Evolutionary conservation across 768 basidiomycete genomes (phyloP).

Genomic region (Xerocomus potaroensis): DNA sequence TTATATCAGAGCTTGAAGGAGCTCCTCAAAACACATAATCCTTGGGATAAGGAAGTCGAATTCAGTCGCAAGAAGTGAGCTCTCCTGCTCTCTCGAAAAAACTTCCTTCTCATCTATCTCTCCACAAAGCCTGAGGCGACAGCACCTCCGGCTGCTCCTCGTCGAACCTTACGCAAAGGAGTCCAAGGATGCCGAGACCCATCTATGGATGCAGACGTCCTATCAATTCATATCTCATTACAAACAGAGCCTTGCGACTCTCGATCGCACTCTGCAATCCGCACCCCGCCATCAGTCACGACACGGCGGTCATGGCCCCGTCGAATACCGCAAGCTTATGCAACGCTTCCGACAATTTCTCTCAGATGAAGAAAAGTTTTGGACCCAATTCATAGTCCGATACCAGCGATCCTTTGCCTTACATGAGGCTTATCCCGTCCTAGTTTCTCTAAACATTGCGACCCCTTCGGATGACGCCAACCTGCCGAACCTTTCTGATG

Average conservation of each 20-base stretch:
- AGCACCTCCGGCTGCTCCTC: slow-evolving; percentile 66
- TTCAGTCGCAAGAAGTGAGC: slow-evolving; percentile 81
- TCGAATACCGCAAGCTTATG: slow-evolving; percentile 82
- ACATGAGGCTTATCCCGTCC: slow-evolving; percentile 55
- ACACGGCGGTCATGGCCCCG: slow-evolving; percentile 50
- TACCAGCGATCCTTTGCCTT: slow-evolving; percentile 69
- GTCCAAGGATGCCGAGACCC: slow-evolving; percentile 74
- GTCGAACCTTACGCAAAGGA: slow-evolving; percentile 65
- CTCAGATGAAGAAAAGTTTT: slow-evolving; percentile 87
- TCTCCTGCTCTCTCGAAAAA: slow-evolving; percentile 3
- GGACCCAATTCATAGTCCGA: slow-evolving; percentile 74
- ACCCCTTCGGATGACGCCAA: slow-evolving; percentile 36
- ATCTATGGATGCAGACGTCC: slow-evolving; percentile 91
- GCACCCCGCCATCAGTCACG: slow-evolving; percentile 35
- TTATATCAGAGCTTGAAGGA: slow-evolving; percentile 74
- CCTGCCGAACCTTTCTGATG: slow-evolving; percentile 20
- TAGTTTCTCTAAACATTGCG: slow-evolving; percentile 55
- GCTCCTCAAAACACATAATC: slow-evolving; percentile 64
- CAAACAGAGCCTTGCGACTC: slow-evolving; percentile 65
- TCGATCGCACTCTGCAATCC: slow-evolving; percentile 56
- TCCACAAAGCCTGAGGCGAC: slow-evolving; percentile 56
- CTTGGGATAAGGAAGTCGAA: slow-evolving; percentile 85
- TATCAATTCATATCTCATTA: slow-evolving; percentile 81
- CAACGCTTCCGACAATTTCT: slow-evolving; percentile 90
- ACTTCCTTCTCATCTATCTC: slow-evolving; percentile 8